Evolutionary conservation across 2,329 filamentous ascomycete species (phyloP).

Genomic region (Didymella glomerata): DNA sequence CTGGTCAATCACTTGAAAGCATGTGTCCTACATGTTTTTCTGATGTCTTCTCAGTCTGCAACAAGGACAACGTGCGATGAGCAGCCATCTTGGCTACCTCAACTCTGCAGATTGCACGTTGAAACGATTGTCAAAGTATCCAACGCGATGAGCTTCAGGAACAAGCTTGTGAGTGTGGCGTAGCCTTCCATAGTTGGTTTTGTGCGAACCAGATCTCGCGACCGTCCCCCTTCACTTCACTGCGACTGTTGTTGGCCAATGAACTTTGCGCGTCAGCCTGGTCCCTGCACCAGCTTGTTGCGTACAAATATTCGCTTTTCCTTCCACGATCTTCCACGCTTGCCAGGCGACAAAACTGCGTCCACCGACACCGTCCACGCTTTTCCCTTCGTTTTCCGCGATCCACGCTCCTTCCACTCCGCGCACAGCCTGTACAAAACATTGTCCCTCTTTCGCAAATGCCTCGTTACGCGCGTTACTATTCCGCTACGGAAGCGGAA

Average conservation of each 20-base stretch:
- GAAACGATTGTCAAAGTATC: background rate
- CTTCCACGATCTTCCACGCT: background rate
- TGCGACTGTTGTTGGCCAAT: background rate
- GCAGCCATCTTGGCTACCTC: background rate
- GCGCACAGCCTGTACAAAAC: background rate
- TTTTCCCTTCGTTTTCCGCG: background rate
- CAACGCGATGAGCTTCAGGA: background rate
- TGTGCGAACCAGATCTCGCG: background rate
- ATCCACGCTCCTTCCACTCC: background rate
- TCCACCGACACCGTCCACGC: background rate
- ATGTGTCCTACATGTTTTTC: background rate
- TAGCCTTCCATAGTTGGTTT: background rate
- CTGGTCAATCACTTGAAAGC: background rate
- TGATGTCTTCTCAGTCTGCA: background rate
- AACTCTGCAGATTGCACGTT: background rate
- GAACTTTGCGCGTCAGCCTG: background rate
- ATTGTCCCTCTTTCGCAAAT: background rate
- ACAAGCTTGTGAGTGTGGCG: background rate
- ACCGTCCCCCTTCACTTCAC: conserved; percentile 7
- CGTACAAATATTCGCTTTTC: background rate
- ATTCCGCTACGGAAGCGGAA: conserved; percentile 12
- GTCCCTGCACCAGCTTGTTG: background rate
- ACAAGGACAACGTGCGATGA: background rate
- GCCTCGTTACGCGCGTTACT: conserved; percentile 13
- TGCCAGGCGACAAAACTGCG: background rate